Conservation (phyloP, 1,284 basidiomycete genomes). For the Ceratobasidium sp. region DNA sequence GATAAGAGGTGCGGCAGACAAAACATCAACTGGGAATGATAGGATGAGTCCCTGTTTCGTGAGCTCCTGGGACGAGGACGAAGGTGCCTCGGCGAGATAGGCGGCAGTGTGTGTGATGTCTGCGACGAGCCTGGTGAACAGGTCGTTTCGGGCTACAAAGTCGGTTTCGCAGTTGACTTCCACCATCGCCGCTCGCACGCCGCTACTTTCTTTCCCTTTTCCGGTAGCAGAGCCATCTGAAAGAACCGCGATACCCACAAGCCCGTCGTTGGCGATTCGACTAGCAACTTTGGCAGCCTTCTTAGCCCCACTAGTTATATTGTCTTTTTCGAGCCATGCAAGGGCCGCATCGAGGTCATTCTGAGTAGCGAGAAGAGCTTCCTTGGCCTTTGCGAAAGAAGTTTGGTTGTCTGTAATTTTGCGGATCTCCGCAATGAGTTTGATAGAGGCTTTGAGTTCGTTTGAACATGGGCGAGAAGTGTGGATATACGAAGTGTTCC, state of each 20-base stretch:
- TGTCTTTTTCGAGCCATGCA: slow-evolving; percentile 82
- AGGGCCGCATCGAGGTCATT: slow-evolving; percentile 82
- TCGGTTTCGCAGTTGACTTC: slow-evolving; percentile 98
- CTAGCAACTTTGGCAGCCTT: slow-evolving; percentile 87
- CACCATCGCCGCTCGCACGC: slow-evolving; percentile 83
- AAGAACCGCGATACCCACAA: slow-evolving; percentile 80
- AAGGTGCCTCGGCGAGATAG: slow-evolving; percentile 71
- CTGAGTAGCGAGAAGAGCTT: slow-evolving; percentile 80
- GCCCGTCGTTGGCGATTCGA: slow-evolving; percentile 79
- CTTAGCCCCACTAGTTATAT: slow-evolving; percentile 69
- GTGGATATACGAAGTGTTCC: slow-evolving; percentile 23
- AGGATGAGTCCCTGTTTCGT: slow-evolving; percentile 55
- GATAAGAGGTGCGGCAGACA: slow-evolving; percentile 76
- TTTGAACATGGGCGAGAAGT: slow-evolving; percentile 9
- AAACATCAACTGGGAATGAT: slow-evolving; percentile 63
- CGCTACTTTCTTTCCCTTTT: slow-evolving; percentile 54
- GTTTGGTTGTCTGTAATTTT: slow-evolving; percentile 74
- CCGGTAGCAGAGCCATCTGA: slow-evolving; percentile 62
- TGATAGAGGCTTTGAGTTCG: slow-evolving; percentile 63
- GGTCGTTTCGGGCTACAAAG: slow-evolving; percentile 89
- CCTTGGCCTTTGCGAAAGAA: slow-evolving; percentile 87
- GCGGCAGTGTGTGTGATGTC: slow-evolving; percentile 91
- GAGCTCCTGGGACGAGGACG: slow-evolving; percentile 22
- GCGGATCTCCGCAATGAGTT: slow-evolving; percentile 87
- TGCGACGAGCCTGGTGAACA: slow-evolving; percentile 81